These are phyloP conservation scores for Wickerhamomyces bisporus DNA, from an alignment of 805 yeast species.

Conservation along the genomic window DNA sequence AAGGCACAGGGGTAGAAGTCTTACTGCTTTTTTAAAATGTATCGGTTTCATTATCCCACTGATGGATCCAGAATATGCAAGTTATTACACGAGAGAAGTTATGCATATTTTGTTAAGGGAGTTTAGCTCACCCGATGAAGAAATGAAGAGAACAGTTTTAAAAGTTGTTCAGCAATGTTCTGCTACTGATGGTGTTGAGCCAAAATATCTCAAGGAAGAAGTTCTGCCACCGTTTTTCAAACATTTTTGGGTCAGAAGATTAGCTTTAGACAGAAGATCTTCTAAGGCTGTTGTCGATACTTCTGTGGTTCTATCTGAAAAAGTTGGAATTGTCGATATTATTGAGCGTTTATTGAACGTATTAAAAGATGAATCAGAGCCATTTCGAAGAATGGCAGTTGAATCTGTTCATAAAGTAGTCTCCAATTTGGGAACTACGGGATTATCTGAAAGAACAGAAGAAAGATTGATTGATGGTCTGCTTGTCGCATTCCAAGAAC, in stretches of 20 bases:
- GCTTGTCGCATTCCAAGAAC: constrained; percentile 76
- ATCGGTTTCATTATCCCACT: constrained; percentile 78
- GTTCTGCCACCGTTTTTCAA: constrained; percentile 59
- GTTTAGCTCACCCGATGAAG: constrained; percentile 79
- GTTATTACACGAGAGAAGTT: constrained; percentile 71
- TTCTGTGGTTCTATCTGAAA: constrained; percentile 58
- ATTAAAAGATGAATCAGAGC: constrained; percentile 79
- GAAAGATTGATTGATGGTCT: constrained; percentile 73
- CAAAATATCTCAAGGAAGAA: constrained; percentile 42
- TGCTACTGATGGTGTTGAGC: constrained; percentile 50
- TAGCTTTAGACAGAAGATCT: constrained; percentile 61
- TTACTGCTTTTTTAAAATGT: constrained; percentile 73
- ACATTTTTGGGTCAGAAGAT: constrained; percentile 77
- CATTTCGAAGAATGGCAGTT: constrained; percentile 71
- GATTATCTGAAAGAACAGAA: constrained; percentile 56
- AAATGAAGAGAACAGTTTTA: constrained; percentile 72
- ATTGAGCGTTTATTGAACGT: constrained; percentile 51
- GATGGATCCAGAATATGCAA: constrained; percentile 79
- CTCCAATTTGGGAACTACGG: constrained; percentile 45
- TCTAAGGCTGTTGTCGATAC: constrained; percentile 65
- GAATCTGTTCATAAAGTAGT: constrained; percentile 61
- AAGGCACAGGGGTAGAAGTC: constrained; percentile 68
- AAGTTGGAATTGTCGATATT: constrained; percentile 59
- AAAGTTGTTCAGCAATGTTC: constrained; percentile 65
- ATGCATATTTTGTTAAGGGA: constrained; percentile 65